These are phyloP conservation scores for Boletellus ananas DNA, from an alignment of 768 basidiomycete species.

Conservation along the genomic window DNA sequence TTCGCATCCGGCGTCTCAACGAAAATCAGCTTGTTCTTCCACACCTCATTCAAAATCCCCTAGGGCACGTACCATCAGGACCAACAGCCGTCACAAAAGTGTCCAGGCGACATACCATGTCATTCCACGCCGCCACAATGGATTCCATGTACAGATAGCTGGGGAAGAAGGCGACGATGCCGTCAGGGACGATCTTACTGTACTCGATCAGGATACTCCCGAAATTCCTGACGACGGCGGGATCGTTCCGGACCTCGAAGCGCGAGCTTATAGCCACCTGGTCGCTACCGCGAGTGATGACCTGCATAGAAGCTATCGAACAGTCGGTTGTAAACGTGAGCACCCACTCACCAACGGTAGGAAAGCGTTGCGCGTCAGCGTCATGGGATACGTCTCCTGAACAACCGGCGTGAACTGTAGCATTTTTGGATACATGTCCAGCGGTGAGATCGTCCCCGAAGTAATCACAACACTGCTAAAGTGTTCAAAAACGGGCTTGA, in stretches of 20 bases:
- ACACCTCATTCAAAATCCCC: constrained; percentile 98
- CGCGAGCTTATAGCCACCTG: constrained; percentile 98
- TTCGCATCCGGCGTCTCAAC: constrained; percentile 99
- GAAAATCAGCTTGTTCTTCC: constrained; percentile 99
- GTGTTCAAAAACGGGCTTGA: constrained; percentile 96
- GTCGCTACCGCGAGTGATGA: constrained; percentile 96
- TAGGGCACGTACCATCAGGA: constrained; percentile 31
- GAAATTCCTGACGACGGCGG: constrained; percentile 97
- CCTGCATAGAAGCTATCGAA: constrained; percentile 41
- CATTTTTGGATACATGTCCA: constrained; percentile 99
- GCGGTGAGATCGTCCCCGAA: constrained; percentile 94
- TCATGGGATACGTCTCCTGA: constrained; percentile 97
- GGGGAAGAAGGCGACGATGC: constrained; percentile 98
- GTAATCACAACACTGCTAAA: constrained; percentile 99
- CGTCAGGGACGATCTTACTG: constrained; percentile 96
- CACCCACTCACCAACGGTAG: constrained; percentile 73
- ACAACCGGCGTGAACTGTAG: constrained; percentile 96
- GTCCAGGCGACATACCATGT: constrained; percentile 71
- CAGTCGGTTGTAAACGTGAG: background rate
- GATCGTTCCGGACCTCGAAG: constrained; percentile 98
- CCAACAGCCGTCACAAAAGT: background rate
- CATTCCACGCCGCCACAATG: constrained; percentile 99
- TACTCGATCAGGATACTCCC: constrained; percentile 98
- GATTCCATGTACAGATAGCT: constrained; percentile 99
- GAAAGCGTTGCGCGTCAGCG: constrained; percentile 93